Conservation (phyloP, 2,329 filamentous ascomycete species). For the Ophiostoma australiae region DNA sequence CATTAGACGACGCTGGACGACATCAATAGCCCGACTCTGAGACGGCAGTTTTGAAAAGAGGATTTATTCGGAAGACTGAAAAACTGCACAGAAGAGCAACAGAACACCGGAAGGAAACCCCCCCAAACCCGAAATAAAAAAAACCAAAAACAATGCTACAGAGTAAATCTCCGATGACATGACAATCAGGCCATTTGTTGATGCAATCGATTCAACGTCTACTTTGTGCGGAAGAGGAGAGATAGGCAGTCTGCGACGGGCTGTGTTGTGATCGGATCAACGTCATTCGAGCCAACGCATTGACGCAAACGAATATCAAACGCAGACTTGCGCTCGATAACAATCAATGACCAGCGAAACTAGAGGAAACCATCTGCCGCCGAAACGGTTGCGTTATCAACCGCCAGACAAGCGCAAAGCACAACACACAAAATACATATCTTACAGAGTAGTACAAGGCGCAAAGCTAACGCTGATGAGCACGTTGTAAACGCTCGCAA, state of each 20-base stretch:
- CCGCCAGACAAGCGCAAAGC: neutral
- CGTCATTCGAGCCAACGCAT: neutral
- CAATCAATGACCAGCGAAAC: neutral
- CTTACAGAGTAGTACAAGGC: neutral
- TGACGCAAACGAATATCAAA: neutral
- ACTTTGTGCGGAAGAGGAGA: neutral
- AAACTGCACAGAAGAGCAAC: neutral
- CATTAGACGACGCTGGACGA: neutral
- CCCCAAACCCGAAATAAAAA: no score
- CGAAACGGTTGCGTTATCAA: slow-evolving; percentile 9
- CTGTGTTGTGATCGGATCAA: neutral
- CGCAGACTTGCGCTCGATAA: neutral
- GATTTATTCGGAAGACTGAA: neutral
- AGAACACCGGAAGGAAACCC: neutral
- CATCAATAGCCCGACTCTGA: neutral
- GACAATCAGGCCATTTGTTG: slow-evolving; percentile 1
- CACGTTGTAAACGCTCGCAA: slow-evolving; percentile 12
- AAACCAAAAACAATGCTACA: neutral
- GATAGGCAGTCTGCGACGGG: neutral
- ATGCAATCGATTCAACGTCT: neutral
- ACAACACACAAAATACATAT: no score
- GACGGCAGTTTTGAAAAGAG: slow-evolving; percentile 3
- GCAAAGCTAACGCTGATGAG: slow-evolving; percentile 2
- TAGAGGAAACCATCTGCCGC: neutral
- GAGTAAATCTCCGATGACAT: neutral